Evolutionary conservation across 306 rosid species (phyloP).

Genomic region (Luffa acutangula): DNA sequence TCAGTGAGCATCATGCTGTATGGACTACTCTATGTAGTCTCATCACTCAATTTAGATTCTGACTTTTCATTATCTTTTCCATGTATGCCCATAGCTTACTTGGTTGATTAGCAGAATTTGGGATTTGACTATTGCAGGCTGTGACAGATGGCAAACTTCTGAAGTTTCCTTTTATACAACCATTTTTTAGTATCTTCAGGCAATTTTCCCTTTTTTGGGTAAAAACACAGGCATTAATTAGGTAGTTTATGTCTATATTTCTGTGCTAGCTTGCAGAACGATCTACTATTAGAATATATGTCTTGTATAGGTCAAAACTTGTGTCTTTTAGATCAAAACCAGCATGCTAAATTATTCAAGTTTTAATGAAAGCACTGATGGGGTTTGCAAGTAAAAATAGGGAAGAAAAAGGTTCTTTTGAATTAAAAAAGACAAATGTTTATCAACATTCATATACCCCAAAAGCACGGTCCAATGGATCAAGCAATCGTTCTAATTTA

Average conservation of each 20-base stretch:
- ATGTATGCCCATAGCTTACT: neutral
- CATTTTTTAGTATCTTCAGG: constrained; percentile 97
- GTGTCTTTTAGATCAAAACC: neutral
- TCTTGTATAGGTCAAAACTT: neutral
- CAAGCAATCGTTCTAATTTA: neutral
- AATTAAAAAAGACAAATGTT: neutral
- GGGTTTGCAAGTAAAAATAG: neutral
- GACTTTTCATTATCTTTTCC: neutral
- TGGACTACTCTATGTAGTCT: constrained; percentile 19
- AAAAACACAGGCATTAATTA: neutral
- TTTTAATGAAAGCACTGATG: neutral
- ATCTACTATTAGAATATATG: neutral
- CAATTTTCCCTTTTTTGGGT: constrained; percentile 14
- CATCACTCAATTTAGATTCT: constrained; percentile 9
- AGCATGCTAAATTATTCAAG: neutral
- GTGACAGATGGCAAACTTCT: constrained; percentile 45
- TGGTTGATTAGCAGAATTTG: neutral
- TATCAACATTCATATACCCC: neutral
- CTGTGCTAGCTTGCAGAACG: neutral
- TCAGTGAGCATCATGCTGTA: constrained; percentile 63
- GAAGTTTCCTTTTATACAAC: constrained; percentile 76
- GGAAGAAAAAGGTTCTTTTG: neutral
- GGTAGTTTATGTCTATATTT: neutral
- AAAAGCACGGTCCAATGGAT: neutral
- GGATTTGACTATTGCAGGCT: constrained; percentile 45